Evolutionary conservation across 2,329 filamentous ascomycete species (phyloP).

Genomic region (Sclerotinia trifoliorum): DNA sequence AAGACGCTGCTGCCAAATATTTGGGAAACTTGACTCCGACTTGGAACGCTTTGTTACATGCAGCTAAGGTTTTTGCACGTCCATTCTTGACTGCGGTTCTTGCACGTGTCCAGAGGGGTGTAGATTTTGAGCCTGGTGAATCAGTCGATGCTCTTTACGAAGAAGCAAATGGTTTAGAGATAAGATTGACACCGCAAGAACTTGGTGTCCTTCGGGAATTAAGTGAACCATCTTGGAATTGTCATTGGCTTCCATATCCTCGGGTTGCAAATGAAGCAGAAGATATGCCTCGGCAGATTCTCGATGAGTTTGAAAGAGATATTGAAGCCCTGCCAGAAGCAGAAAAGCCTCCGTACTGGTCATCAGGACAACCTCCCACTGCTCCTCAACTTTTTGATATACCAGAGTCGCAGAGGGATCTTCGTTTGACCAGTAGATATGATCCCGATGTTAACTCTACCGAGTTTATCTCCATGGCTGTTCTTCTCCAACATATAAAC

Average conservation of each 20-base stretch:
- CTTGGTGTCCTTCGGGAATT: conserved; percentile 7
- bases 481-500: conserved; percentile 6
- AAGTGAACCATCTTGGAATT: conserved; percentile 9
- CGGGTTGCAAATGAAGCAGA: background rate
- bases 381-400: background rate
- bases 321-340: conserved; percentile 12
- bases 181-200: background rate
- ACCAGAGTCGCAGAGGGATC: background rate
- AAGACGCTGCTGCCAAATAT: conserved; percentile 20
- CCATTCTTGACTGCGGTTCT: conserved; percentile 7
- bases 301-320: conserved; percentile 26
- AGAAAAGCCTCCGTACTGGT: conserved; percentile 23
- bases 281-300: conserved; percentile 1
- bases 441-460: no score
- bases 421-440: background rate
- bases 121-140: background rate
- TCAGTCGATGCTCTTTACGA: background rate
- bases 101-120: conserved; percentile 7
- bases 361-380: background rate
- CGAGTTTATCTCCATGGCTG: background rate
- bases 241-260: conserved; percentile 9
- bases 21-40: background rate
- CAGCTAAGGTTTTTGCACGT: background rate
- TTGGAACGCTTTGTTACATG: conserved; percentile 10
- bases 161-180: background rate